A percentile compares a stretch with the other conserved stretches of the same genome.
phyloP scores from a whole-genome alignment of 345 rosid genomes.

The Hibiscus syriacus region DNA sequence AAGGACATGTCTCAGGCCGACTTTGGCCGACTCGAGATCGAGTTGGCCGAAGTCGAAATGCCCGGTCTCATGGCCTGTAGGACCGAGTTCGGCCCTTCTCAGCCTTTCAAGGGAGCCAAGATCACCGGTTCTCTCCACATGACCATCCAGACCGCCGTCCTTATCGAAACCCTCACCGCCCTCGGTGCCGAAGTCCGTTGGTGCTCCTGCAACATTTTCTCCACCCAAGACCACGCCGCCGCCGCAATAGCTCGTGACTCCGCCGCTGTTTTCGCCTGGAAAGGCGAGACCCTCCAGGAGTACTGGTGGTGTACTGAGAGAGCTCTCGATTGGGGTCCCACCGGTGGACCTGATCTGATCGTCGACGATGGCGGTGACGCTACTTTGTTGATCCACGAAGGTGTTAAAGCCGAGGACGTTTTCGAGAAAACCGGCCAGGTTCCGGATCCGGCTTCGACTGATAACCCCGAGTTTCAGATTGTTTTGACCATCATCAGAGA shows the following conservation, averaged over 20 bases:
- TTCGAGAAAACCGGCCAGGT: constrained; percentile 61
- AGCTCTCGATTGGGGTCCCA: constrained; percentile 95
- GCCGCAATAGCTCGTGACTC: constrained; percentile 94
- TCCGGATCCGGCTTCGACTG: constrained; percentile 74
- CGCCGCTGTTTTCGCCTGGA: constrained; percentile 93
- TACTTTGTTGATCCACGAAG: constrained; percentile 83
- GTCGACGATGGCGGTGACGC: constrained; percentile 96
- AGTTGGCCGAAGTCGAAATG: constrained; percentile 86
- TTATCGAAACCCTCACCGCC: constrained; percentile 82
- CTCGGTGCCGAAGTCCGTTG: constrained; percentile 88
- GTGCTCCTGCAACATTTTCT: constrained; percentile 96
- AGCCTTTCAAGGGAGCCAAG: constrained; percentile 79
- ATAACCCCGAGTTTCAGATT: constrained; percentile 84
- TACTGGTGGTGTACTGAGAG: constrained; percentile 99
- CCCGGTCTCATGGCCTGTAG: constrained; percentile 83
- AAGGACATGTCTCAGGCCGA: constrained; percentile 89
- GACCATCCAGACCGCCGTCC: constrained; percentile 92
- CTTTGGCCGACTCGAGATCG: constrained; percentile 83
- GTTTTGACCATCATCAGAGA: constrained; percentile 69
- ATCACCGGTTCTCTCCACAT: constrained; percentile 94
- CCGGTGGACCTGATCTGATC: constrained; percentile 79
- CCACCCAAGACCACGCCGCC: constrained; percentile 94
- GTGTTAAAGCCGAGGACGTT: constrained; percentile 81
- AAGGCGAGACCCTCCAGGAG: constrained; percentile 89
- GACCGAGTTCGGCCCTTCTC: constrained; percentile 70